Evolutionary conservation across 257 asterid species (phyloP).

Genomic region (Scutellaria minor): DNA sequence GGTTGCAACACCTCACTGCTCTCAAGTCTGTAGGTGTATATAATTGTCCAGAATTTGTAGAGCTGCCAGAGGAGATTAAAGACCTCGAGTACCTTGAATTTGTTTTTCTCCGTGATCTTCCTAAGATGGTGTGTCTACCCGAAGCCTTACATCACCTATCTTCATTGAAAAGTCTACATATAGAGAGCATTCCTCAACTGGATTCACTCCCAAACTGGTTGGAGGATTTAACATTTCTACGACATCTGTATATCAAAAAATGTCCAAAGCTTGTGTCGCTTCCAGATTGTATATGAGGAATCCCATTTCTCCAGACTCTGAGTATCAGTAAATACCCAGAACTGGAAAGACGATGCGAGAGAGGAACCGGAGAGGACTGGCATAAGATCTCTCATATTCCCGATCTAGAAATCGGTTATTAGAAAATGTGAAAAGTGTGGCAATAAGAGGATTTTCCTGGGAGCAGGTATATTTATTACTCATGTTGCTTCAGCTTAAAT

Average conservation of each 20-base stretch:
- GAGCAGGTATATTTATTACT: too few relatives aligned
- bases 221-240: constrained; percentile 11
- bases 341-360: constrained; percentile 34
- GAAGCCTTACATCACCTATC: too few relatives aligned
- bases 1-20: too few relatives aligned
- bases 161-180: too few relatives aligned
- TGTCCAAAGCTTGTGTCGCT: constrained; percentile 28
- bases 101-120: neutral
- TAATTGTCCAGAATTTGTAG: neutral
- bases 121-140: neutral
- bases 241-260: neutral
- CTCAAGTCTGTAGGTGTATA: neutral
- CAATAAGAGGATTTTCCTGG: too few relatives aligned
- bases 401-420: neutral
- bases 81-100: neutral
- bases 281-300: constrained; percentile 28
- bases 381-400: constrained; percentile 37
- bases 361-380: constrained; percentile 42
- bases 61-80: neutral
- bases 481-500: too few relatives aligned
- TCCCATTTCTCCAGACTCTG: neutral
- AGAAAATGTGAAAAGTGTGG: too few relatives aligned
- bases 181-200: constrained; percentile 9
- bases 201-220: constrained; percentile 34
- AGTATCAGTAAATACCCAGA: constrained; percentile 20